Conservation (phyloP, 768 basidiomycete genomes). For the Amanita molliuscula region DNA sequence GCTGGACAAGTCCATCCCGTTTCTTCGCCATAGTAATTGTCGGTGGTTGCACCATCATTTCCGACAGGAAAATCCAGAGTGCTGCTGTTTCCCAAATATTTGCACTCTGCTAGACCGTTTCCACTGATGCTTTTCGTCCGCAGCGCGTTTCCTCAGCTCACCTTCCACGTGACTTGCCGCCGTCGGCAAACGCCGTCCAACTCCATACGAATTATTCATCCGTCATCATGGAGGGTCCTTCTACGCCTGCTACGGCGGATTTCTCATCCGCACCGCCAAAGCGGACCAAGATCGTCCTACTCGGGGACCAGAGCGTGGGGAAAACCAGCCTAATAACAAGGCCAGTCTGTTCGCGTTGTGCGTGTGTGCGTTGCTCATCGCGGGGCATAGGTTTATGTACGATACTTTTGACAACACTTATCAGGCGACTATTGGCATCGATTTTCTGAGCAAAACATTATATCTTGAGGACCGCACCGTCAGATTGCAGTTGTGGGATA, state of each 20-base stretch:
- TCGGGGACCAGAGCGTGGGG: slow-evolving; percentile 96
- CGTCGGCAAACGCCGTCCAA: no score
- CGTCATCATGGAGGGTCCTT: slow-evolving; percentile 33
- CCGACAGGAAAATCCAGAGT: no score
- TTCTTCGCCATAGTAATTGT: background rate
- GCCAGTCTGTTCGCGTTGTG: slow-evolving; percentile 27
- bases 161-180: background rate
- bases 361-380: slow-evolving; percentile 4
- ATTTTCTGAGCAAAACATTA: slow-evolving; percentile 99
- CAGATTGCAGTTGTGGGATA: slow-evolving; percentile 96
- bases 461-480: slow-evolving; percentile 98
- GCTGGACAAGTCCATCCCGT: background rate
- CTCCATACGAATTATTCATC: no score
- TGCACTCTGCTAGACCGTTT: slow-evolving; percentile 14
- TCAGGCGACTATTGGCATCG: slow-evolving; percentile 95
- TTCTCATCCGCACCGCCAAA: slow-evolving; percentile 86
- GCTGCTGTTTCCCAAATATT: no score
- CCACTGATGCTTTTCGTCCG: no score
- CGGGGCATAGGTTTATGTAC: slow-evolving; percentile 86
- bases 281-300: slow-evolving; percentile 91
- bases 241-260: slow-evolving; percentile 68
- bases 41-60: no score
- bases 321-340: slow-evolving; percentile 98
- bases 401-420: slow-evolving; percentile 99
- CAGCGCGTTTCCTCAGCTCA: no score